phyloP scores from a whole-genome alignment of 495 filamentous ascomycete genomes.

The Penicillium nucicola region DNA sequence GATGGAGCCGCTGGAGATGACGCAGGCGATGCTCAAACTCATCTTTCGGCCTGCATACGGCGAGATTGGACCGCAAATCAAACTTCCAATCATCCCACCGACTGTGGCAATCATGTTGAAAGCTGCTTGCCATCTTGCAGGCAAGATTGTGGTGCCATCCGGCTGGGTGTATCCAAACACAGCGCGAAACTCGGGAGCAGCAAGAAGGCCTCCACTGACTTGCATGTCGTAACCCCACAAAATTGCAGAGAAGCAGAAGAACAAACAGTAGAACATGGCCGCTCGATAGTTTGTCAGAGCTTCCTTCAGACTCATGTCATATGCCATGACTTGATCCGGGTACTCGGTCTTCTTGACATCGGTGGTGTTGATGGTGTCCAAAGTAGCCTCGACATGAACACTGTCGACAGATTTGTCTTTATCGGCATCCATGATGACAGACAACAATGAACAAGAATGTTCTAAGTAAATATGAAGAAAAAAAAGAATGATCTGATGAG shows the following conservation, averaged over 20 bases:
- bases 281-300: constrained; percentile 1
- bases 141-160: constrained; percentile 22
- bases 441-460: not conserved
- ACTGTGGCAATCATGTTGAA: constrained; percentile 30
- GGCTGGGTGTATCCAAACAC: constrained; percentile 34
- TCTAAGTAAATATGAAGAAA: no score
- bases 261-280: constrained; percentile 2
- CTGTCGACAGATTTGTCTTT: constrained; percentile 3
- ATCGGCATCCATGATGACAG: not conserved
- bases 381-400: constrained; percentile 5
- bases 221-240: constrained; percentile 40
- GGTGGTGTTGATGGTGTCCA: not conserved
- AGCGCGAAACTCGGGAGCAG: constrained; percentile 30
- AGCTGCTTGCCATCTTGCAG: constrained; percentile 33
- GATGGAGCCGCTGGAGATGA: constrained; percentile 26
- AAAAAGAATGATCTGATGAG: no score
- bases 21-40: constrained; percentile 13
- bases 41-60: constrained; percentile 25
- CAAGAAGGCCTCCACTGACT: constrained; percentile 35
- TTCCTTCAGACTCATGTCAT: constrained; percentile 1
- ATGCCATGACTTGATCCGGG: not conserved
- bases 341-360: not conserved
- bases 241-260: constrained; percentile 8
- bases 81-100: constrained; percentile 33
- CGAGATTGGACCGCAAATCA: constrained; percentile 25